These are phyloP conservation scores for Aspergillus bombycis DNA, from an alignment of 2,329 filamentous ascomycete genomes.

Conservation along the genomic window DNA sequence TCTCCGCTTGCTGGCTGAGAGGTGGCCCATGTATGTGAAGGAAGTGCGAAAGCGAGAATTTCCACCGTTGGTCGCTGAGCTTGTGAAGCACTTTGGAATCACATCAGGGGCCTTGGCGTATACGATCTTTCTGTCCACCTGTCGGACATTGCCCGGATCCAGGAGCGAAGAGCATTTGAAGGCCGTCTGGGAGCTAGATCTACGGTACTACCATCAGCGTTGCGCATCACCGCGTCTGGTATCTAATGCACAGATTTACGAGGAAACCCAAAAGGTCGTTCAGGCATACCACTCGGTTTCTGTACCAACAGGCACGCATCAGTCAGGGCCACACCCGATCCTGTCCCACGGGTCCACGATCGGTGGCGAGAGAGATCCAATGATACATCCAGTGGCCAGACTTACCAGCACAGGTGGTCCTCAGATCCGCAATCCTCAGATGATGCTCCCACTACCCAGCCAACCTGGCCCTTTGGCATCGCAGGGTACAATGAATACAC, in stretches of 20 bases:
- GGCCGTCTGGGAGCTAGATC: slow-evolving; percentile 24
- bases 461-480: neutral
- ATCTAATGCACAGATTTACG: slow-evolving; percentile 4
- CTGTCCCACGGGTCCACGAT: neutral
- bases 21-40: slow-evolving; percentile 44
- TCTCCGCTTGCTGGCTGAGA: slow-evolving; percentile 46
- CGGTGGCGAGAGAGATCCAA: neutral
- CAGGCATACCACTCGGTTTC: slow-evolving; percentile 23
- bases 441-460: neutral
- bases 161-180: slow-evolving; percentile 19
- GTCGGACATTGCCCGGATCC: slow-evolving; percentile 29
- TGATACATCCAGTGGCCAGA: neutral
- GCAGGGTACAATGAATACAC: neutral
- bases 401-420: neutral
- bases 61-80: slow-evolving; percentile 62
- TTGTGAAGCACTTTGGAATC: slow-evolving; percentile 53
- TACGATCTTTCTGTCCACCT: slow-evolving; percentile 53
- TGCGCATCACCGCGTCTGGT: neutral
- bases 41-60: slow-evolving; percentile 43
- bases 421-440: neutral
- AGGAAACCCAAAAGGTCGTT: slow-evolving; percentile 21
- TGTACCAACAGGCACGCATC: neutral
- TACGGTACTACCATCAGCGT: slow-evolving; percentile 23
- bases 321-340: neutral
- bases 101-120: slow-evolving; percentile 56